Conservation (phyloP, 176 grass and related monocot species). For the Raddia distichophylla region DNA sequence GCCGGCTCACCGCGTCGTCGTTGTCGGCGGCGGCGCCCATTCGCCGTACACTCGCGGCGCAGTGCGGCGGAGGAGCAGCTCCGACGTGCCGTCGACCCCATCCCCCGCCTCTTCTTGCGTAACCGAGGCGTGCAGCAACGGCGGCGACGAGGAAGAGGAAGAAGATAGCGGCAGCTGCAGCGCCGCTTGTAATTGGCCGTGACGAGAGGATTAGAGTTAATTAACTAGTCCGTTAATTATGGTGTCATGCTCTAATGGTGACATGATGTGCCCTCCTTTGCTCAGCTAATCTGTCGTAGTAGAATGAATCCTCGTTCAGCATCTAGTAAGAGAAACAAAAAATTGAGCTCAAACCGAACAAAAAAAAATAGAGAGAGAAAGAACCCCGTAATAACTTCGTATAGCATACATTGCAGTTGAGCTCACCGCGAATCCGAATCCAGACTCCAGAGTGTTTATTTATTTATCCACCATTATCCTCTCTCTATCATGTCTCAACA, state of each 20-base stretch:
- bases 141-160: background rate
- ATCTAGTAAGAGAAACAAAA: constrained; percentile 12
- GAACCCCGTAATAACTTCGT: no score
- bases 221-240: constrained; percentile 33
- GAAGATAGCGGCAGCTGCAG: constrained; percentile 32
- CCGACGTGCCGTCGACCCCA: constrained; percentile 7
- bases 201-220: constrained; percentile 27
- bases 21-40: background rate
- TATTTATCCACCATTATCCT: background rate
- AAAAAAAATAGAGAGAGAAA: background rate
- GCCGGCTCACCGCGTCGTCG: background rate
- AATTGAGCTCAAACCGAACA: background rate
- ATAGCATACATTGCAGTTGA: no score
- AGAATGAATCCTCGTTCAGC: constrained; percentile 27
- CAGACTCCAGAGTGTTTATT: constrained; percentile 7
- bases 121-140: constrained; percentile 36
- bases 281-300: constrained; percentile 28
- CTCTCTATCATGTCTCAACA: background rate
- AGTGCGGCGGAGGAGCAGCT: background rate
- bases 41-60: background rate
- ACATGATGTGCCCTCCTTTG: background rate
- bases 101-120: constrained; percentile 50
- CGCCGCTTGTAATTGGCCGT: constrained; percentile 5
- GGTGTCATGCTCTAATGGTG: constrained; percentile 32
- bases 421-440: constrained; percentile 33